Conservation (phyloP, 108 stramenopile genomes). For the Stephanodiscus triporus region DNA sequence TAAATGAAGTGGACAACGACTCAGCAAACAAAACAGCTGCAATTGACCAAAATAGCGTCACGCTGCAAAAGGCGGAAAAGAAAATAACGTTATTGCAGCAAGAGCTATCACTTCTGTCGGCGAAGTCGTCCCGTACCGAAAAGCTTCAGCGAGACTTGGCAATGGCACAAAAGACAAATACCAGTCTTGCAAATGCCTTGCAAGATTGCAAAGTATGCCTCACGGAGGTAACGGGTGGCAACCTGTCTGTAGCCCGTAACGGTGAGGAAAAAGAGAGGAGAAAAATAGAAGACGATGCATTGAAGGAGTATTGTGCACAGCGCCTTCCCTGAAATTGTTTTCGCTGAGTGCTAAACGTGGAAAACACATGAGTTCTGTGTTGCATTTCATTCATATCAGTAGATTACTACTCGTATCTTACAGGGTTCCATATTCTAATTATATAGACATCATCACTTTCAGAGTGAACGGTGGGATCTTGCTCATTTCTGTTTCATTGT, state of each 20-base stretch:
- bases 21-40: constrained; percentile 15
- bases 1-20: constrained; percentile 27
- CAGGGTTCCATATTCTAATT: too few species aligned
- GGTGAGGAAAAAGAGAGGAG: constrained; percentile 3
- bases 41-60: constrained; percentile 9
- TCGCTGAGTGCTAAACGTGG: not conserved
- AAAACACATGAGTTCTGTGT: too few species aligned
- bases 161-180: not conserved
- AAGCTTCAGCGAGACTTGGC: constrained; percentile 21
- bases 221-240: constrained; percentile 7
- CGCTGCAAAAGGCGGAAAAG: constrained; percentile 11
- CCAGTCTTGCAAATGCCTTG: constrained; percentile 11
- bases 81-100: constrained; percentile 7
- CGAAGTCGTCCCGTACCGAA: constrained; percentile 4
- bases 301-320: constrained; percentile 25
- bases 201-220: constrained; percentile 11
- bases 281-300: constrained; percentile 26
- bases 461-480: too few species aligned
- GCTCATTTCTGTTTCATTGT: too few species aligned
- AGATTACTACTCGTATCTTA: not conserved
- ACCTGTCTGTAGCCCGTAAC: not conserved
- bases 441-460: too few species aligned
- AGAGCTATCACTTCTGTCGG: constrained; percentile 1
- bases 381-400: too few species aligned
- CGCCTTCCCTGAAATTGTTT: not conserved